Percentiles rank a stretch among this genome's conserved stretches.
phyloP scores from a whole-genome alignment of 768 basidiomycete genomes.

The Pholiota microspora region DNA sequence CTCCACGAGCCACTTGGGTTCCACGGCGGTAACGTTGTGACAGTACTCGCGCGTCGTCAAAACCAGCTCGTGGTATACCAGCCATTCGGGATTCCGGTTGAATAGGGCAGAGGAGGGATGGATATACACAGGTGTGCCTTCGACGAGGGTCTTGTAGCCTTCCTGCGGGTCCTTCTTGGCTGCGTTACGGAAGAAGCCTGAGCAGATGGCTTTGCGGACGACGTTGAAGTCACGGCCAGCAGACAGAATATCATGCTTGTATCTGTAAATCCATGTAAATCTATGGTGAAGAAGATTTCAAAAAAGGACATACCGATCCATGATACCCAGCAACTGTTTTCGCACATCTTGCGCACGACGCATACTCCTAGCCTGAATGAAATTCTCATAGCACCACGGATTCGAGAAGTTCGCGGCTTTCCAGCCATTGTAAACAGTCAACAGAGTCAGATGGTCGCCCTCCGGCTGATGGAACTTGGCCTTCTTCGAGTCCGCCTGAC shows the following conservation, averaged over 20 bases:
- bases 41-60: slow-evolving; percentile 96
- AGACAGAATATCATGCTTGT: slow-evolving; percentile 95
- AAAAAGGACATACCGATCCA: slow-evolving; percentile 76
- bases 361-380: slow-evolving; percentile 97
- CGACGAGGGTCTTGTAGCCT: slow-evolving; percentile 96
- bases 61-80: slow-evolving; percentile 93
- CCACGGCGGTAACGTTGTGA: slow-evolving; percentile 91
- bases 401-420: slow-evolving; percentile 95
- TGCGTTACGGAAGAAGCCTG: slow-evolving; percentile 96
- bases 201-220: slow-evolving; percentile 93
- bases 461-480: slow-evolving; percentile 99
- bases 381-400: slow-evolving; percentile 99
- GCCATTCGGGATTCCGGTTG: slow-evolving; percentile 96
- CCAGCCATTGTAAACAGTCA: slow-evolving; percentile 99
- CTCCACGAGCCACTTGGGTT: slow-evolving; percentile 98
- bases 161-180: slow-evolving; percentile 99
- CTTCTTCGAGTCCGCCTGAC: slow-evolving; percentile 98
- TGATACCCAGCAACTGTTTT: slow-evolving; percentile 96
- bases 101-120: slow-evolving; percentile 97
- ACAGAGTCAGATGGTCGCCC: slow-evolving; percentile 89
- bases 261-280: slow-evolving; percentile 43
- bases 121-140: slow-evolving; percentile 98
- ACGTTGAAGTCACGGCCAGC: slow-evolving; percentile 91
- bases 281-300: background rate
- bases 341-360: slow-evolving; percentile 95